Evolutionary conservation across 2,329 filamentous ascomycete species (phyloP), one percentile per base, ranked within the genome.

Genomic region (Cladophialophora chaetospira): DNA sequence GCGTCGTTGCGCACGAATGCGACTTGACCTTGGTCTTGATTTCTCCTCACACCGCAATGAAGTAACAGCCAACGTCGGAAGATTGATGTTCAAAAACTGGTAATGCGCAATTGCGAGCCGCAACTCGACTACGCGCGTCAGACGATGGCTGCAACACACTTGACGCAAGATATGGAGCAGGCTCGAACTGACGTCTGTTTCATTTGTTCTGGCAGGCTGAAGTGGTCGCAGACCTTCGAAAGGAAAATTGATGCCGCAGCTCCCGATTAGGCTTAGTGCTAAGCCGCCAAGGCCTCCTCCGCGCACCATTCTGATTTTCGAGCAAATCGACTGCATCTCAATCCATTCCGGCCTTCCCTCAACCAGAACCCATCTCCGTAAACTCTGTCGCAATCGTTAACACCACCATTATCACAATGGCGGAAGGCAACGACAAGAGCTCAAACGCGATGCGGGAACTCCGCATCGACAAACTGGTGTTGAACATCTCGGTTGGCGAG

Each of bases 361-460:
- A 53, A 43, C 17, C 43, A 26, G 25, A 51, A 38, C 28, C 43
- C 21, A 49, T 17, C 19, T 23, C n/a, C 23, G 23, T 40, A 26
- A 33, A 57, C 64, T 66, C 64, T 66, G 64, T 66, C 64, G 60
- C 63, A 65, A 50, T 66, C 64, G 64, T 66, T 66, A 66, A 66
- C 55, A 57, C 64, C 64, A 58, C 61, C 61, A 63, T 63, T 26
- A 56, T 48, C 19, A 42, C 49, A 43, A 75, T 78, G 71, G 82
- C 88, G 79, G 89, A 93, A 78, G 74, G 75, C 73, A 82, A 79
- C 73, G 82, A 85, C 73, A 97, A 97, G 86, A 78, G 84, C 78
- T 82, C 84, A 79, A 99, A 99, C 87, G 93, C 94, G 83, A 99
- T 99, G 94, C 90, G 92, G 84, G 93, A 99, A 84, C 90, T 97